Evolutionary conservation across 306 rosid species (phyloP).

Genomic region (Trichosanthes cucumerina): DNA sequence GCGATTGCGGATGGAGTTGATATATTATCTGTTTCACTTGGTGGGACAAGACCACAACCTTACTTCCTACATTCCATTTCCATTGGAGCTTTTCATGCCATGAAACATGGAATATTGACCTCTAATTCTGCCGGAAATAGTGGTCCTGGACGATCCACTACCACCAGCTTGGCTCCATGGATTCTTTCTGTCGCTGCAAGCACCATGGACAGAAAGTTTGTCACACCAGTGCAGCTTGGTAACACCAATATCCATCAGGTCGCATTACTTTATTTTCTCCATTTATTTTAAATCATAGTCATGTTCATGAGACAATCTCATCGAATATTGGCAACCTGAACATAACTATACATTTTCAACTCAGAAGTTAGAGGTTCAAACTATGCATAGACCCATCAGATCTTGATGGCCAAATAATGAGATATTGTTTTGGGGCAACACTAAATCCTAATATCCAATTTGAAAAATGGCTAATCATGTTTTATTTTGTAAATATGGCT

Average conservation of each 20-base stretch:
- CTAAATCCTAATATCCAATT: too few species aligned
- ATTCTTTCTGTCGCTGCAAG: neutral
- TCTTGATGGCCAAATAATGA: too few species aligned
- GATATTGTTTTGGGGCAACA: too few species aligned
- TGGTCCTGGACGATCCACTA: neutral
- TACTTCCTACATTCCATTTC: neutral
- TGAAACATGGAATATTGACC: conserved; percentile 1
- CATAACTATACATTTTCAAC: too few species aligned
- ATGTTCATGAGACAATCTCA: too few species aligned
- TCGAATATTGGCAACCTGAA: too few species aligned
- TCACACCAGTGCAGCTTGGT: neutral
- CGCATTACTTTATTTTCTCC: conserved; percentile 9
- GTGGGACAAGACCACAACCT: rapidly evolving
- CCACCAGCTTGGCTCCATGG: neutral
- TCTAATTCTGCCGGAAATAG: neutral
- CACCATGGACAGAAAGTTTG: neutral
- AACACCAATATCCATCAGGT: neutral
- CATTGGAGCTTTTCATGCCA: conserved; percentile 51
- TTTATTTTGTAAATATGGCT: too few species aligned
- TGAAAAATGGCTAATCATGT: too few species aligned
- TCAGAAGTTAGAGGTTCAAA: too few species aligned
- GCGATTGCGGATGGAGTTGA: conserved; percentile 44
- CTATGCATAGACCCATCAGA: too few species aligned
- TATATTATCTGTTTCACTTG: conserved; percentile 20
- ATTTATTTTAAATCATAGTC: too few species aligned